Percentiles rank a stretch among this genome's conserved stretches.
phyloP scores from a whole-genome alignment of 2,329 filamentous ascomycete genomes.

The Sporothrix brunneoviolacea region DNA sequence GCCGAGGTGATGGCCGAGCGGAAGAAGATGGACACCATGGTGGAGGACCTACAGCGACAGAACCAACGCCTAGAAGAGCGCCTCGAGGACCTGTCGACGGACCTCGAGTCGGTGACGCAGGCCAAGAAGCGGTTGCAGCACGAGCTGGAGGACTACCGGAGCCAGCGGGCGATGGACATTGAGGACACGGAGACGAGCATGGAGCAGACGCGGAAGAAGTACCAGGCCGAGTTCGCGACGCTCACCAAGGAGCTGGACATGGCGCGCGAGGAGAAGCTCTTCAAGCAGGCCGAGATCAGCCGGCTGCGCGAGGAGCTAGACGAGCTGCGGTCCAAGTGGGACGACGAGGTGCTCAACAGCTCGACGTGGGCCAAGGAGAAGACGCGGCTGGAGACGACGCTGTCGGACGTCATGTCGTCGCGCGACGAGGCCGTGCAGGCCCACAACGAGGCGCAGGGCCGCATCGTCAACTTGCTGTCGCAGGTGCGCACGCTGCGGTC shows the following conservation, averaged over 20 bases:
- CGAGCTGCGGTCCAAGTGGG: slow-evolving; percentile 92
- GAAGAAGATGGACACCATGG: slow-evolving; percentile 76
- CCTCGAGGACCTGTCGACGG: slow-evolving; percentile 84
- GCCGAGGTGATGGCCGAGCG: slow-evolving; percentile 87
- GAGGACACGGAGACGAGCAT: slow-evolving; percentile 94
- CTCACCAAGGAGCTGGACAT: slow-evolving; percentile 89
- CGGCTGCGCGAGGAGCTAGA: slow-evolving; percentile 93
- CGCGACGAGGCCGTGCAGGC: slow-evolving; percentile 88
- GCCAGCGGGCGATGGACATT: slow-evolving; percentile 88
- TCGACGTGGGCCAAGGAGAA: slow-evolving; percentile 99
- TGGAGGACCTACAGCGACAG: slow-evolving; percentile 86
- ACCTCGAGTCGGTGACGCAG: slow-evolving; percentile 77
- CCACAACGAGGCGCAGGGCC: slow-evolving; percentile 90
- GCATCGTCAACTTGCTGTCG: slow-evolving; percentile 82
- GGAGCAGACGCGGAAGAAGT: slow-evolving; percentile 97
- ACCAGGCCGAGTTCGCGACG: slow-evolving; percentile 84
- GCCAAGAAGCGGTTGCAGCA: slow-evolving; percentile 92
- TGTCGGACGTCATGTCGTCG: slow-evolving; percentile 84
- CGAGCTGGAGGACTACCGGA: slow-evolving; percentile 95
- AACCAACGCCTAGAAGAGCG: slow-evolving; percentile 86
- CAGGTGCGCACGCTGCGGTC: slow-evolving; percentile 81
- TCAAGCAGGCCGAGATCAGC: slow-evolving; percentile 77
- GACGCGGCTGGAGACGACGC: slow-evolving; percentile 77
- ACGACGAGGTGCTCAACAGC: slow-evolving; percentile 94
- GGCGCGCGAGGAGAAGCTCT: slow-evolving; percentile 82